phyloP scores from a whole-genome alignment of 2,329 filamentous ascomycete genomes.

The Sphaerulina musiva region DNA sequence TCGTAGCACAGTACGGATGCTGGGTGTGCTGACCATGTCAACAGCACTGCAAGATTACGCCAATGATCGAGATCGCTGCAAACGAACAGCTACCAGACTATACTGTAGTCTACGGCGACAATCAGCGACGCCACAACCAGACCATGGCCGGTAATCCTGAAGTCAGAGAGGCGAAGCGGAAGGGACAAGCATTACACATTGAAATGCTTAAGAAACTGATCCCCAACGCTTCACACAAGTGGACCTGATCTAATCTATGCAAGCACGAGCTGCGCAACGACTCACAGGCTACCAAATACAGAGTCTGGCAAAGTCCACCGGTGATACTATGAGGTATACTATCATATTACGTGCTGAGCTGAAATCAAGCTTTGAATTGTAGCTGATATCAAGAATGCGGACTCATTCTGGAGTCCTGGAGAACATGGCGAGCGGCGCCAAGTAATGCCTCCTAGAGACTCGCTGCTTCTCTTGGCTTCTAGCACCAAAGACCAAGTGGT shows the following conservation, averaged over 20 bases:
- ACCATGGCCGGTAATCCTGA: slow-evolving; percentile 31
- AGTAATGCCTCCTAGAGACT: slow-evolving; percentile 11
- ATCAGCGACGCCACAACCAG: slow-evolving; percentile 35
- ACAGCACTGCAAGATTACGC: slow-evolving; percentile 42
- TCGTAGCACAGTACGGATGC: neutral
- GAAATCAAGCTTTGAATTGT: neutral
- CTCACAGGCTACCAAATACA: slow-evolving; percentile 13
- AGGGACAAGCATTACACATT: slow-evolving; percentile 32
- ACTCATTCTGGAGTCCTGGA: slow-evolving; percentile 12
- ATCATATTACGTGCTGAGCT: slow-evolving; percentile 3
- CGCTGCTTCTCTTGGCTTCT: slow-evolving; percentile 11
- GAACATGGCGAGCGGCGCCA: slow-evolving; percentile 20
- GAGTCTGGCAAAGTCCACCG: slow-evolving; percentile 17
- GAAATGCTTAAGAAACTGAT: slow-evolving; percentile 32
- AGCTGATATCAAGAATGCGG: slow-evolving; percentile 11
- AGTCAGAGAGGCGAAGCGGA: slow-evolving; percentile 28
- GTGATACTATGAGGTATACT: slow-evolving; percentile 17
- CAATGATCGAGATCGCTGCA: slow-evolving; percentile 33
- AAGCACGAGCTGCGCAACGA: neutral
- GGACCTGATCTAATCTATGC: slow-evolving; percentile 18
- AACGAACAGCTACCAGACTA: slow-evolving; percentile 40
- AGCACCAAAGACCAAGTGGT: slow-evolving; percentile 15
- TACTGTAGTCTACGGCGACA: slow-evolving; percentile 41
- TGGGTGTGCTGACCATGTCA: slow-evolving; percentile 2
- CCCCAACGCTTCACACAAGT: slow-evolving; percentile 33